Conservation (phyloP, 1,284 basidiomycete genomes). For the Boletus mariae region DNA sequence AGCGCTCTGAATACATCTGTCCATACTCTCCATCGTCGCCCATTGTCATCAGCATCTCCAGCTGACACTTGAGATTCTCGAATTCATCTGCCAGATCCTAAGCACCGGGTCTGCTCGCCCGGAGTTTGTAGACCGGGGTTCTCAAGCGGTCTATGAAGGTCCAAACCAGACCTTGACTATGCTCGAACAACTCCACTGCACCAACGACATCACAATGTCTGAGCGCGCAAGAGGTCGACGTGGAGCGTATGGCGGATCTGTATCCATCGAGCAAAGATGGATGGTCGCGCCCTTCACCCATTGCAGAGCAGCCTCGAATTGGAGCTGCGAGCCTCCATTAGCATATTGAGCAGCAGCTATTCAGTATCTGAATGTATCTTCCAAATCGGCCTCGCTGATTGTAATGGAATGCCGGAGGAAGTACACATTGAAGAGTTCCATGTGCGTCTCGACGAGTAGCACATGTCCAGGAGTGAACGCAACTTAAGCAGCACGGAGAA, state of each 20-base stretch:
- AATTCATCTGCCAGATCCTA: constrained; percentile 20
- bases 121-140: constrained; percentile 16
- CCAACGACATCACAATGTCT: constrained; percentile 7
- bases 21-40: constrained; percentile 5
- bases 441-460: constrained; percentile 13
- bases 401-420: constrained; percentile 12
- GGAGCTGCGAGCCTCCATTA: constrained; percentile 12
- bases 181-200: constrained; percentile 23
- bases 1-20: constrained; percentile 17
- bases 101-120: constrained; percentile 6
- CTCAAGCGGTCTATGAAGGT: constrained; percentile 11
- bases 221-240: constrained; percentile 19
- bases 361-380: constrained; percentile 14
- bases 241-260: neutral
- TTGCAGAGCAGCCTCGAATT: constrained; percentile 12
- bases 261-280: constrained; percentile 17
- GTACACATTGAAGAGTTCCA: constrained; percentile 12
- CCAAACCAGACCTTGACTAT: constrained; percentile 21
- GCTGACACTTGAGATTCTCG: constrained; percentile 16
- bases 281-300: constrained; percentile 20
- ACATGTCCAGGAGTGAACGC: constrained; percentile 7
- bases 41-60: constrained; percentile 14
- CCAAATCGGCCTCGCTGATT: constrained; percentile 8
- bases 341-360: constrained; percentile 10
- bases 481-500: constrained; percentile 14